phyloP scores from a whole-genome alignment of 768 basidiomycete genomes.

The Glaciozyma antarctica region DNA sequence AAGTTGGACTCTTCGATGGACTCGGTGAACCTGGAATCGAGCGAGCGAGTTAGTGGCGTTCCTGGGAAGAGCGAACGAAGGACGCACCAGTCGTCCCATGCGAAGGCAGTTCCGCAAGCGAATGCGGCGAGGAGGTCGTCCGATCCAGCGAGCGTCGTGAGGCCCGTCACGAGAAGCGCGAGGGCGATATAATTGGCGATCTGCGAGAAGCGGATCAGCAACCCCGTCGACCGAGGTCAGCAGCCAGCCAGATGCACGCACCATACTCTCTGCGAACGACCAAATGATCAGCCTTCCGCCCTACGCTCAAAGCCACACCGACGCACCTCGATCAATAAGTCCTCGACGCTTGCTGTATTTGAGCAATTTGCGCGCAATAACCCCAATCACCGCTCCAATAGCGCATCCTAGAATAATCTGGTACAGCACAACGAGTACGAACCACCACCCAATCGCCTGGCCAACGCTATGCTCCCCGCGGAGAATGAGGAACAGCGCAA shows the following conservation, averaged over 20 bases:
- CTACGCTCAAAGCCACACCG: neutral
- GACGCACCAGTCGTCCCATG: slow-evolving; percentile 35
- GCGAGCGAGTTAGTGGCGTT: neutral
- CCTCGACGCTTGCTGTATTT: slow-evolving; percentile 37
- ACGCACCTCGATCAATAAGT: slow-evolving; percentile 40
- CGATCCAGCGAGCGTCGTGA: slow-evolving; percentile 42
- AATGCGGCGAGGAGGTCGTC: slow-evolving; percentile 73
- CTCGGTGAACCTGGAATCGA: slow-evolving; percentile 30
- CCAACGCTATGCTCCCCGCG: slow-evolving; percentile 48
- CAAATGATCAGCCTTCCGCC: too few species aligned
- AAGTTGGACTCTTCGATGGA: slow-evolving; percentile 75
- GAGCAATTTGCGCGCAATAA: slow-evolving; percentile 40
- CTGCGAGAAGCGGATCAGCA: neutral
- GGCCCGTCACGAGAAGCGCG: slow-evolving; percentile 73
- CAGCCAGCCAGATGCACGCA: neutral
- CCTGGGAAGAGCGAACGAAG: neutral
- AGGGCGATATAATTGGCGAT: slow-evolving; percentile 46
- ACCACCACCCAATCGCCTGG: slow-evolving; percentile 76
- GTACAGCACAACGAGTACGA: slow-evolving; percentile 42
- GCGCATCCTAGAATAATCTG: slow-evolving; percentile 41
- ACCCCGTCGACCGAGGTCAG: too few species aligned
- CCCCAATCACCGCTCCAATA: slow-evolving; percentile 41
- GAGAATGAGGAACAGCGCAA: slow-evolving; percentile 76
- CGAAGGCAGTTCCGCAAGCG: slow-evolving; percentile 83
- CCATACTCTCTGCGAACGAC: too few species aligned